phyloP scores from a whole-genome alignment of 192 early-diverging fungal genomes.

The Phycomyces blakesleeanus region DNA sequence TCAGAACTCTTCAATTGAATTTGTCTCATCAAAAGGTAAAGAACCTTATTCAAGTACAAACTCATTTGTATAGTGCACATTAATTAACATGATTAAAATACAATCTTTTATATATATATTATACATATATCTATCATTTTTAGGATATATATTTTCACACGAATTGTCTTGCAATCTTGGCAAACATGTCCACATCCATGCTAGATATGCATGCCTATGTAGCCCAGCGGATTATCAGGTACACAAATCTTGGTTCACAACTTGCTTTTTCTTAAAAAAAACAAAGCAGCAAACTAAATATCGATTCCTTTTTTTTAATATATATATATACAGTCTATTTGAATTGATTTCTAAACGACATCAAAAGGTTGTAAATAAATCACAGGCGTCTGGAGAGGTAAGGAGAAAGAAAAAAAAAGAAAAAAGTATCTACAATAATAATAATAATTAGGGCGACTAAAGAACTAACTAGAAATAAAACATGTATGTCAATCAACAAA shows the following conservation, averaged over 20 bases:
- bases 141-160: conserved; percentile 72
- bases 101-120: too few species aligned
- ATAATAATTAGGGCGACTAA: too few species aligned
- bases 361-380: conserved; percentile 47
- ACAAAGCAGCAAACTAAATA: too few species aligned
- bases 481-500: too few species aligned
- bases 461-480: too few species aligned
- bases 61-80: too few species aligned
- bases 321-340: conserved; percentile 45
- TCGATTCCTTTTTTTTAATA: too few species aligned
- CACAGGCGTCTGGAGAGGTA: not conserved
- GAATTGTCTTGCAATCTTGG: conserved; percentile 57
- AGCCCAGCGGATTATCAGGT: conserved; percentile 66
- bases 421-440: too few species aligned
- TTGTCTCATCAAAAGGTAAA: conserved; percentile 63
- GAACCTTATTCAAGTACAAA: too few species aligned
- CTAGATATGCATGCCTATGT: conserved; percentile 63
- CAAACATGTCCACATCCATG: conserved; percentile 60
- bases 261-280: not conserved
- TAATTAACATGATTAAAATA: too few species aligned
- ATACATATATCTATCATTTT: too few species aligned
- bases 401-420: too few species aligned
- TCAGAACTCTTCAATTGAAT: conserved; percentile 63
- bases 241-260: not conserved
- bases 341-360: conserved; percentile 65